Conservation (phyloP, 1,284 basidiomycete species). For the Sanguinoderma infundibulare region DNA sequence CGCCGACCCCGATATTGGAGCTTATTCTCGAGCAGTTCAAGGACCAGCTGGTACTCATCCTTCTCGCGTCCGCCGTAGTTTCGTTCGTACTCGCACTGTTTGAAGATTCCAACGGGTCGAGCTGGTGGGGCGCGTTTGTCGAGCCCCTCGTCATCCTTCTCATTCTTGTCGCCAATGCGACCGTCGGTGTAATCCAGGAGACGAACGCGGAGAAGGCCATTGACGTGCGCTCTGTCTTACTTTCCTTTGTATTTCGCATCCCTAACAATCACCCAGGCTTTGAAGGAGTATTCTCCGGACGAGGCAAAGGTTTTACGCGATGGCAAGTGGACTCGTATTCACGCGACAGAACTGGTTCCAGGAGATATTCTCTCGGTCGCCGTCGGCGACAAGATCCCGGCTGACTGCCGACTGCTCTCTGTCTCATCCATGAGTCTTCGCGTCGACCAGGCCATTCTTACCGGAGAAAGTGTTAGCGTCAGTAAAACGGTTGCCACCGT, state of each 20-base stretch:
- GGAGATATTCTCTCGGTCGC: conserved; percentile 90
- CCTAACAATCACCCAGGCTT: conserved; percentile 59
- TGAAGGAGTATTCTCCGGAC: conserved; percentile 94
- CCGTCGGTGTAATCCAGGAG: conserved; percentile 95
- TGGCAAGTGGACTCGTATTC: conserved; percentile 73
- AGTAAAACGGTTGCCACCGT: conserved; percentile 77
- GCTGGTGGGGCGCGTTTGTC: conserved; percentile 84
- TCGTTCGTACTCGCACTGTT: conserved; percentile 90
- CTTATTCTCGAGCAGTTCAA: conserved; percentile 98
- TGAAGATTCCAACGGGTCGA: conserved; percentile 72
- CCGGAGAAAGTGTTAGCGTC: conserved; percentile 90
- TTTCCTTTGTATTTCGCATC: conserved; percentile 9
- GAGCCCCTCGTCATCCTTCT: conserved; percentile 93
- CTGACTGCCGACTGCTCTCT: conserved; percentile 89
- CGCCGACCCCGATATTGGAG: conserved; percentile 89
- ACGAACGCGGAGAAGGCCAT: conserved; percentile 94
- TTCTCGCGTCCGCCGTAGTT: conserved; percentile 89
- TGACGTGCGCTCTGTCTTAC: conserved; percentile 65
- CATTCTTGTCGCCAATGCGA: conserved; percentile 92
- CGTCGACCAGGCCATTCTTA: conserved; percentile 93
- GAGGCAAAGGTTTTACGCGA: conserved; percentile 90
- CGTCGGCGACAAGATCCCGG: conserved; percentile 93
- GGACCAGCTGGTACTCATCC: conserved; percentile 94
- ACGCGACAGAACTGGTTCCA: conserved; percentile 88
- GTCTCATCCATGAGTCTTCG: conserved; percentile 91